phyloP scores from a whole-genome alignment of 148 eudicot species.

The Vaccinium darrowii region DNA sequence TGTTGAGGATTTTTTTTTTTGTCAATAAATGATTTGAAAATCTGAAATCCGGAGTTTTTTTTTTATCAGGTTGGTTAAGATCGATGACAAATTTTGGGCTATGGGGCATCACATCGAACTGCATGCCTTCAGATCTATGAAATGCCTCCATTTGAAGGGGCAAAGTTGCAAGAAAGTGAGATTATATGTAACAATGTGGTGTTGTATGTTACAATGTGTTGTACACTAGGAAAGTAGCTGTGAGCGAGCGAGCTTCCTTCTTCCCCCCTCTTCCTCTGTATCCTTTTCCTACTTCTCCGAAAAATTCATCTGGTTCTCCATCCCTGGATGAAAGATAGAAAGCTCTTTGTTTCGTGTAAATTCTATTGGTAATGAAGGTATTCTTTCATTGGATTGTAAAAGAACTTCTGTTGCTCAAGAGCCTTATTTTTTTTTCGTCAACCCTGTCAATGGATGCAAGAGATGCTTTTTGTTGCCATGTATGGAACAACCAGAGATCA shows the following conservation, averaged over 20 bases:
- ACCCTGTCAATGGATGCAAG: not conserved
- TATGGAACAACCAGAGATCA: not conserved
- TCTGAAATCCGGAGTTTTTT: not conserved
- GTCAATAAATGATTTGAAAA: not conserved
- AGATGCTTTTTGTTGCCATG: not conserved
- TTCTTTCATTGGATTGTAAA: not conserved
- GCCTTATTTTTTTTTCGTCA: not conserved
- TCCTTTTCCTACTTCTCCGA: not conserved
- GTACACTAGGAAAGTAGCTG: not conserved
- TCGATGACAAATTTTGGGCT: not conserved
- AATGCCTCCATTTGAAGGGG: not conserved
- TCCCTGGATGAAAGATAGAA: not conserved
- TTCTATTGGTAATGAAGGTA: not conserved
- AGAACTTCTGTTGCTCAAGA: not conserved
- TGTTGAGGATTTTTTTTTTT: not conserved
- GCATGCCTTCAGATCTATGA: not conserved
- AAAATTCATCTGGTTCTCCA: not conserved
- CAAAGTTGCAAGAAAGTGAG: conserved; percentile 4
- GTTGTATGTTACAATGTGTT: not conserved
- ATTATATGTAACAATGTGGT: not conserved
- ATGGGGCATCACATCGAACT: not conserved
- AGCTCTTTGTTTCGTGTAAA: not conserved
- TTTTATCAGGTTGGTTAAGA: not conserved
- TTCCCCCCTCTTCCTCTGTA: not conserved
- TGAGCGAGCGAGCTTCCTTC: not conserved